A percentile compares a stretch with the other conserved stretches of the same genome.
Conservation (phyloP, 2,329 filamentous ascomycete species). For the Diplodia corticola region DNA sequence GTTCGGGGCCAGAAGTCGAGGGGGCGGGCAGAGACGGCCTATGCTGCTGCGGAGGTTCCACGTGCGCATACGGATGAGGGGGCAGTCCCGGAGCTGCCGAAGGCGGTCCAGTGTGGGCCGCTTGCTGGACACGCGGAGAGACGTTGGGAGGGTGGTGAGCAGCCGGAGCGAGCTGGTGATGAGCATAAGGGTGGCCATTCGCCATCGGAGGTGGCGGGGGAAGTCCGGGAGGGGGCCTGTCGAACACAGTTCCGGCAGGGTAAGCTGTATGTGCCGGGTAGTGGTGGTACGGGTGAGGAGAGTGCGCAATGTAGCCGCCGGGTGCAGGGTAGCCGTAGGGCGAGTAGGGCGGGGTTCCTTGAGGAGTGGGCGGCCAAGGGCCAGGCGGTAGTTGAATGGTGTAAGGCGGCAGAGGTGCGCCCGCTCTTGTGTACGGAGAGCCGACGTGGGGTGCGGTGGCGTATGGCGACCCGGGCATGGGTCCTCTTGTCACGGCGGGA, state of each 20-base stretch:
- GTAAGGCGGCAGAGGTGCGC: slow-evolving; percentile 43
- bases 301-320: slow-evolving; percentile 18
- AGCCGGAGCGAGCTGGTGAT: slow-evolving; percentile 25
- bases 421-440: slow-evolving; percentile 48
- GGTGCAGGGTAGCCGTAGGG: slow-evolving; percentile 30
- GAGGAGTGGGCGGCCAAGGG: slow-evolving; percentile 43
- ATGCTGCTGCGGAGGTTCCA: slow-evolving; percentile 25
- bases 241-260: slow-evolving; percentile 35
- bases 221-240: slow-evolving; percentile 40
- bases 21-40: slow-evolving; percentile 8
- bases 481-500: slow-evolving; percentile 76
- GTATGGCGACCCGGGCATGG: slow-evolving; percentile 61
- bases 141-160: slow-evolving; percentile 38
- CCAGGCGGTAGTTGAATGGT: slow-evolving; percentile 44
- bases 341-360: slow-evolving; percentile 46
- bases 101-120: slow-evolving; percentile 38
- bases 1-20: slow-evolving; percentile 31
- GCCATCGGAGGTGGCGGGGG: slow-evolving; percentile 40
- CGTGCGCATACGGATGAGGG: slow-evolving; percentile 35
- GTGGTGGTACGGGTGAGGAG: slow-evolving; percentile 14
- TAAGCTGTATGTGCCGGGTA: slow-evolving; percentile 15
- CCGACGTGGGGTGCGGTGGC: slow-evolving; percentile 56
- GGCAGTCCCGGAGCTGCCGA: slow-evolving; percentile 50
- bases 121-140: slow-evolving; percentile 44
- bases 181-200: slow-evolving; percentile 36